Percentiles rank a stretch among this genome's conserved stretches.
Conservation (phyloP, 169 alveolate species). For the Perkinsus marinus region DNA sequence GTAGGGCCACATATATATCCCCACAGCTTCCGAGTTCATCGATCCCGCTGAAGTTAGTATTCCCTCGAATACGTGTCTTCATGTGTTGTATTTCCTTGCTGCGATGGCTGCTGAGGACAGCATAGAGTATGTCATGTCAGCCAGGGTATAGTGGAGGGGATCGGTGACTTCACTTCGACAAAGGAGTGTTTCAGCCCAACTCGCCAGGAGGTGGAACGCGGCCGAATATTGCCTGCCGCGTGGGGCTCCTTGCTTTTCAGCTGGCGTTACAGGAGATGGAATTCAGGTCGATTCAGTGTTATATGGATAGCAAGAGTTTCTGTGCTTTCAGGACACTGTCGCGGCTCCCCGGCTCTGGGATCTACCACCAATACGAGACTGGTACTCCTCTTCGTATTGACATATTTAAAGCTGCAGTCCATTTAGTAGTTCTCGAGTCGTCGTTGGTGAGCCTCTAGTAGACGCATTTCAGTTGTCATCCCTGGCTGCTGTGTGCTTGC, state of each 20-base stretch:
- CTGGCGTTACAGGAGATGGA: background rate
- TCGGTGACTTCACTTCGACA: background rate
- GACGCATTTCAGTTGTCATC: background rate
- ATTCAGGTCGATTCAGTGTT: background rate
- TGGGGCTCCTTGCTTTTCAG: background rate
- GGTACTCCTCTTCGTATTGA: background rate
- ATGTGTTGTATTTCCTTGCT: background rate
- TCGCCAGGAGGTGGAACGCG: background rate
- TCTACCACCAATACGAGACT: background rate
- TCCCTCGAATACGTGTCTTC: background rate
- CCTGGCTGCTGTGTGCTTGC: background rate
- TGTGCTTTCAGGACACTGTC: background rate
- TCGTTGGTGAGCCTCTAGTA: background rate
- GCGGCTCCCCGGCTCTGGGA: background rate
- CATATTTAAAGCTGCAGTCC: background rate
- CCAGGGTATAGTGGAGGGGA: background rate
- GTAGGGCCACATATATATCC: background rate
- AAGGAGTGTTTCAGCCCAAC: background rate
- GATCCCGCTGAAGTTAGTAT: background rate
- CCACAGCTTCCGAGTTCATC: background rate
- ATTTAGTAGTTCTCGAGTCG: background rate
- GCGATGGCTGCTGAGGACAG: background rate
- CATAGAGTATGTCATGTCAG: background rate
- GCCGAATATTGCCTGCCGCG: background rate
- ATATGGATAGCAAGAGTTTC: background rate